Evolutionary conservation across 257 asterid genomes (phyloP), one percentile per base, ranked within the genome.

Genomic region (Solanum tarijense): DNA sequence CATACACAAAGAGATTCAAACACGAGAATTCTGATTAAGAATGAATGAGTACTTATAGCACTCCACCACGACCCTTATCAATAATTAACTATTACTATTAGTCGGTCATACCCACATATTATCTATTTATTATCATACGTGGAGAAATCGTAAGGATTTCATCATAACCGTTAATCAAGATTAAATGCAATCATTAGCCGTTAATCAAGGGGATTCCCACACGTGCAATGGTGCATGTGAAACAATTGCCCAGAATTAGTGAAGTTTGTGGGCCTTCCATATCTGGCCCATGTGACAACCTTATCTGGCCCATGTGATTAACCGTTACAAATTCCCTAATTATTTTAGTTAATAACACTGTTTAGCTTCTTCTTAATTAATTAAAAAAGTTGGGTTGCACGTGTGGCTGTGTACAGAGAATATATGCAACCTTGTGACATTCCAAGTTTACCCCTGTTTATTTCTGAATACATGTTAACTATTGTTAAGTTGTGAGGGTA

Each of bases 251-350:
- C 35, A 52, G 89, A 90, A 88, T 23, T 27, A 55, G 29, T 43
- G 74, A 27, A 86, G 85, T 81, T 25, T 32, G 87, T 36, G 90
- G 88, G 91, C 86, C 89, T 87, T 48, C 27, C 25, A 87, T 88
- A 76, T 88, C 87, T 89, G 90, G 90, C 89, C 92, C 93, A 92
- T 89, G 93, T 92, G 91, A 89, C 52, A 12, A 1, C 18, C 83
- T 76, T 32, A 88, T 89, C 90, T 90, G 91, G 89, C 69, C 90
- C 93, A 90, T 91, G 92, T 89, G 93, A 91, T 87, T 87, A 85
- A 60, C 60, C 84, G 88, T 73, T 86, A 52, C 38, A 81, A 46
- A 81, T 46, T 14, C 73, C 85, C 88, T 38, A 88, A 91, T 89
- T 89, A 86, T 85, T 91, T 69, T 76, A 27, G 85, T 29, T 82